These are phyloP conservation scores for Erythrobasidium hasegawianum DNA, from an alignment of 1,284 basidiomycete genomes.

Conservation along the genomic window DNA sequence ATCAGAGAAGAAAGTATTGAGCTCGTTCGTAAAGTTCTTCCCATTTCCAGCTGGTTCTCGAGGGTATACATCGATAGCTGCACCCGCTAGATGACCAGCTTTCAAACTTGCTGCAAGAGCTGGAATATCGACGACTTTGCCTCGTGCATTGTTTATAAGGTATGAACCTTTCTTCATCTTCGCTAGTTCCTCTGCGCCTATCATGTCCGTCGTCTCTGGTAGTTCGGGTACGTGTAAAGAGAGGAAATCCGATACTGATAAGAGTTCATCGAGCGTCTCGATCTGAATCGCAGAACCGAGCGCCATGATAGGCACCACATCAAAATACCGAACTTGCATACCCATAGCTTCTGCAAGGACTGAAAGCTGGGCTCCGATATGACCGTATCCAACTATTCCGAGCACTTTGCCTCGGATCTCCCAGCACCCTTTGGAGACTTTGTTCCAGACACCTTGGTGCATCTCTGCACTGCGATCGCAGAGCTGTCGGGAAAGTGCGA, in stretches of 20 bases:
- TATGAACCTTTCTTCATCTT: slow-evolving; percentile 94
- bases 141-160: slow-evolving; percentile 96
- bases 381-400: slow-evolving; percentile 97
- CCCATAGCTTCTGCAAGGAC: slow-evolving; percentile 96
- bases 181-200: slow-evolving; percentile 69
- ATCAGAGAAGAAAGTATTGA: slow-evolving; percentile 74
- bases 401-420: slow-evolving; percentile 96
- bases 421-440: slow-evolving; percentile 97
- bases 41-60: slow-evolving; percentile 89
- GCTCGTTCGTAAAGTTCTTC: slow-evolving; percentile 70
- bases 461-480: slow-evolving; percentile 86
- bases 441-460: slow-evolving; percentile 92
- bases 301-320: slow-evolving; percentile 96
- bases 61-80: slow-evolving; percentile 93
- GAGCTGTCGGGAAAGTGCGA: slow-evolving; percentile 90
- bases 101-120: slow-evolving; percentile 78
- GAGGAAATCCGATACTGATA: slow-evolving; percentile 83
- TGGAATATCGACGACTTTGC: slow-evolving; percentile 89
- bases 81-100: slow-evolving; percentile 83
- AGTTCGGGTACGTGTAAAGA: slow-evolving; percentile 95
- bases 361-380: slow-evolving; percentile 95
- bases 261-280: slow-evolving; percentile 72
- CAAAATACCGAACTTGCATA: slow-evolving; percentile 93
- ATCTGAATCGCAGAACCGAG: slow-evolving; percentile 89
- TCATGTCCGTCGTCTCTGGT: slow-evolving; percentile 93